phyloP scores from a whole-genome alignment of 2,329 filamentous ascomycete genomes.

The Sclerotinia nivalis region DNA sequence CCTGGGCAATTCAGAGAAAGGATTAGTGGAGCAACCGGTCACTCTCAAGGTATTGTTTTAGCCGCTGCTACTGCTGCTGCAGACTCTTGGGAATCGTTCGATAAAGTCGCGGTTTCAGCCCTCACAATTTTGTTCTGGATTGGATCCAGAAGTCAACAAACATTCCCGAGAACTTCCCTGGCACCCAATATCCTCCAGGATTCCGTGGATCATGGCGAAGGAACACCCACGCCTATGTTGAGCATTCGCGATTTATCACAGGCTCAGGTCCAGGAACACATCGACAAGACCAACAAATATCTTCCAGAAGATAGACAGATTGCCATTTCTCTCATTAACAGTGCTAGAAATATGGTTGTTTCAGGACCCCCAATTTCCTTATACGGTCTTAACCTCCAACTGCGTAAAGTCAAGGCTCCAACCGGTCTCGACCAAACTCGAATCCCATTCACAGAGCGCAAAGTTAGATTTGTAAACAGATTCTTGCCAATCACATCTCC shows the following conservation, averaged over 20 bases:
- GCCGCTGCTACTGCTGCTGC: conserved; percentile 89
- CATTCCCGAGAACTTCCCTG: conserved; percentile 91
- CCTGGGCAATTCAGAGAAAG: conserved; percentile 85
- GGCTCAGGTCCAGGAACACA: conserved; percentile 90
- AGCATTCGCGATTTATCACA: conserved; percentile 92
- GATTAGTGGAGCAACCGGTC: conserved; percentile 86
- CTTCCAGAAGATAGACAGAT: conserved; percentile 91
- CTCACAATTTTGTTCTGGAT: conserved; percentile 98
- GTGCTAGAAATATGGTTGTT: conserved; percentile 93
- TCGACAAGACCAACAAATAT: conserved; percentile 95
- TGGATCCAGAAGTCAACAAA: conserved; percentile 93
- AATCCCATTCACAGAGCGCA: conserved; percentile 91
- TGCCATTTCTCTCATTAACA: conserved; percentile 93
- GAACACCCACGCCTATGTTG: conserved; percentile 94
- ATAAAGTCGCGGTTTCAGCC: conserved; percentile 74
- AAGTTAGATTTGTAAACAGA: conserved; percentile 93
- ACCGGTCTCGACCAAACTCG: conserved; percentile 96
- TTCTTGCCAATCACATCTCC: conserved; percentile 97
- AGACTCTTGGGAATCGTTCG: conserved; percentile 90
- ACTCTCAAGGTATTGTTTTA: conserved; percentile 94
- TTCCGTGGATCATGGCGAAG: conserved; percentile 91
- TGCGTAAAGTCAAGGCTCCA: conserved; percentile 95
- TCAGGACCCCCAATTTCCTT: conserved; percentile 94
- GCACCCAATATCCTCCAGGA: conserved; percentile 89
- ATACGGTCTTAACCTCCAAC: conserved; percentile 90